Conservation (phyloP, 108 stramenopile genomes). For the Nitzschia sp. region DNA sequence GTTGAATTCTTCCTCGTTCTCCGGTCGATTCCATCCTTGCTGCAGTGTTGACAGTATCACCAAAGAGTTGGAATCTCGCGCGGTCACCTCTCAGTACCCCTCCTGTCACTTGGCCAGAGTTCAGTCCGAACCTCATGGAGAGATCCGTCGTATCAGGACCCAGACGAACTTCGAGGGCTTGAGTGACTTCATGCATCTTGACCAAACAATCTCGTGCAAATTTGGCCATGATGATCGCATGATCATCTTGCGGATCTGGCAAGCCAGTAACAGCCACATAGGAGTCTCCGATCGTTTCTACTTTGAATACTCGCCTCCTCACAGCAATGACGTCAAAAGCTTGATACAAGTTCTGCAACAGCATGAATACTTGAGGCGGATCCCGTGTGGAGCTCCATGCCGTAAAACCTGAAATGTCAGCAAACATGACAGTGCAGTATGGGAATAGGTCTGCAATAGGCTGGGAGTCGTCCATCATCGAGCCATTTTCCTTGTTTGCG, state of each 20-base stretch:
- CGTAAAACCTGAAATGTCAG: conserved; percentile 14
- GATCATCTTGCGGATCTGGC: conserved; percentile 15
- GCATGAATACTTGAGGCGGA: conserved; percentile 4
- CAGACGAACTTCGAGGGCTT: conserved; percentile 16
- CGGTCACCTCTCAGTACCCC: conserved; percentile 21
- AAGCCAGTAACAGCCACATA: conserved; percentile 37
- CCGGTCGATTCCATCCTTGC: conserved; percentile 69
- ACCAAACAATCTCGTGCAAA: conserved; percentile 22
- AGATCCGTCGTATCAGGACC: conserved; percentile 28
- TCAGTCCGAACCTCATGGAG: conserved; percentile 19
- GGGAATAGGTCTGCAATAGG: conserved; percentile 21
- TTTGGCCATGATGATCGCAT: conserved; percentile 23
- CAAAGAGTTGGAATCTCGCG: conserved; percentile 22
- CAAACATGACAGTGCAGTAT: conserved; percentile 12
- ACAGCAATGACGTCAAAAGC: conserved; percentile 2
- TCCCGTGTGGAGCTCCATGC: conserved; percentile 15
- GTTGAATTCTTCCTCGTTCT: conserved; percentile 43
- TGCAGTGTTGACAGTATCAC: conserved; percentile 50
- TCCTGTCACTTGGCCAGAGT: conserved; percentile 21
- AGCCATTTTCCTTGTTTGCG: not conserved
- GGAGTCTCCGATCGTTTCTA: conserved; percentile 47
- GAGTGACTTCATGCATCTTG: conserved; percentile 11
- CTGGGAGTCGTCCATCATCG: conserved; percentile 15
- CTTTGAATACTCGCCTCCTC: conserved; percentile 8
- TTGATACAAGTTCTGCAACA: conserved; percentile 5